Conservation (phyloP, 2,329 filamentous ascomycete genomes). For the Scedosporium aurantiacum region DNA sequence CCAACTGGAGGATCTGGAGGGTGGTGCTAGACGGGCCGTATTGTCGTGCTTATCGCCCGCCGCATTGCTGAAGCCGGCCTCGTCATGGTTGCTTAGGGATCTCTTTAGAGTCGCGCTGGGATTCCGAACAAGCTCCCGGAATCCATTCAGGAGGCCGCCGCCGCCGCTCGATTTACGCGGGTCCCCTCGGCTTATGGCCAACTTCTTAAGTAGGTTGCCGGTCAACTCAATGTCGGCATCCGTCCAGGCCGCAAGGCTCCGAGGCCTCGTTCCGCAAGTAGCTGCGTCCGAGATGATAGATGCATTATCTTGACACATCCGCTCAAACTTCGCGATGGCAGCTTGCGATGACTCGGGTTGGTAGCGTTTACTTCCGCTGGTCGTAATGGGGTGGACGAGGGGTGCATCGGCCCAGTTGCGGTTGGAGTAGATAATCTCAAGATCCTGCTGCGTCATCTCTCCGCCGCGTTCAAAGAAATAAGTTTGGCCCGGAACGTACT, state of each 20-base stretch:
- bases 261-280: conserved; percentile 59
- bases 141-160: conserved; percentile 32
- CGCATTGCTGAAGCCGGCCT: not conserved
- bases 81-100: conserved; percentile 27
- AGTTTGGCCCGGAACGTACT: conserved; percentile 33
- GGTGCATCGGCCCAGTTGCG: conserved; percentile 40
- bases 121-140: conserved; percentile 38
- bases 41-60: conserved; percentile 24
- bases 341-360: conserved; percentile 42
- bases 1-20: conserved; percentile 40
- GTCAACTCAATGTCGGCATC: conserved; percentile 46
- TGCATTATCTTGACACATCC: conserved; percentile 41
- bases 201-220: conserved; percentile 52
- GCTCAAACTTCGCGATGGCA: conserved; percentile 42
- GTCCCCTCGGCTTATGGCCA: conserved; percentile 39
- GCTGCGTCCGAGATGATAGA: conserved; percentile 53
- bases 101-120: conserved; percentile 40
- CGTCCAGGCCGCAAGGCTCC: conserved; percentile 47
- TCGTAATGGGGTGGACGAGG: conserved; percentile 31
- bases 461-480: conserved; percentile 35
- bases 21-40: conserved; percentile 33
- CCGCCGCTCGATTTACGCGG: conserved; percentile 30
- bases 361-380: conserved; percentile 17
- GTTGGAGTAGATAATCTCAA: conserved; percentile 36
- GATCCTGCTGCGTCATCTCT: conserved; percentile 32